Percentiles rank a stretch among this genome's conserved stretches.
Conservation (phyloP, 306 rosid species). For the Cicer yamashitae region DNA sequence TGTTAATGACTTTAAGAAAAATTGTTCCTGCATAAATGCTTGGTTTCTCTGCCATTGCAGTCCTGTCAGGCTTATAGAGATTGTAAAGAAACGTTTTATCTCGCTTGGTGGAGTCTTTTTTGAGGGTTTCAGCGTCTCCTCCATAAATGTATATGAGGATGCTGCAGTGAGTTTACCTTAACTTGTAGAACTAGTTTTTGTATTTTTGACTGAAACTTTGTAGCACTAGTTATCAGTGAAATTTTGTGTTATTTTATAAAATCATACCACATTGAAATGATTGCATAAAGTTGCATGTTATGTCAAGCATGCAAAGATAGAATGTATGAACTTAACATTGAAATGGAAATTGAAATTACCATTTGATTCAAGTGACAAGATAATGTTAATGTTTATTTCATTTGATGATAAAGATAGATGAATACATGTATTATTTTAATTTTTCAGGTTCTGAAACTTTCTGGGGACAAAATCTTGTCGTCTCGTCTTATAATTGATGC, state of each 20-base stretch:
- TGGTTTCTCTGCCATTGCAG: slow-evolving; percentile 53
- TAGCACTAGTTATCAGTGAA: slow-evolving; percentile 27
- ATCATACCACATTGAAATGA: slow-evolving; percentile 9
- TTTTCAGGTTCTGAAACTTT: slow-evolving; percentile 67
- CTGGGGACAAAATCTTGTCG: slow-evolving; percentile 67
- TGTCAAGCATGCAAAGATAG: slow-evolving; percentile 1
- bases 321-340: slow-evolving; percentile 4
- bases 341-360: background rate
- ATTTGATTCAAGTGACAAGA: slow-evolving; percentile 1
- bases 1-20: background rate
- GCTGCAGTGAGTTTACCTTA: slow-evolving; percentile 76
- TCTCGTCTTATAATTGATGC: slow-evolving; percentile 88
- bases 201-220: background rate
- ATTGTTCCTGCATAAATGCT: no score
- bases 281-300: background rate
- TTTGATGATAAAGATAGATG: slow-evolving; percentile 20
- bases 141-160: slow-evolving; percentile 72
- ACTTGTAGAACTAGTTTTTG: background rate
- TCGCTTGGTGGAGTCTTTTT: slow-evolving; percentile 83
- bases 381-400: slow-evolving; percentile 19
- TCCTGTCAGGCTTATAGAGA: slow-evolving; percentile 78
- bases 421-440: slow-evolving; percentile 16
- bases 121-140: slow-evolving; percentile 69
- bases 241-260: slow-evolving; percentile 20
- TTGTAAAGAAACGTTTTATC: slow-evolving; percentile 77